These are phyloP conservation scores for Cutaneotrichosporon cutaneum DNA, from an alignment of 1,284 basidiomycete species.

Conservation along the genomic window DNA sequence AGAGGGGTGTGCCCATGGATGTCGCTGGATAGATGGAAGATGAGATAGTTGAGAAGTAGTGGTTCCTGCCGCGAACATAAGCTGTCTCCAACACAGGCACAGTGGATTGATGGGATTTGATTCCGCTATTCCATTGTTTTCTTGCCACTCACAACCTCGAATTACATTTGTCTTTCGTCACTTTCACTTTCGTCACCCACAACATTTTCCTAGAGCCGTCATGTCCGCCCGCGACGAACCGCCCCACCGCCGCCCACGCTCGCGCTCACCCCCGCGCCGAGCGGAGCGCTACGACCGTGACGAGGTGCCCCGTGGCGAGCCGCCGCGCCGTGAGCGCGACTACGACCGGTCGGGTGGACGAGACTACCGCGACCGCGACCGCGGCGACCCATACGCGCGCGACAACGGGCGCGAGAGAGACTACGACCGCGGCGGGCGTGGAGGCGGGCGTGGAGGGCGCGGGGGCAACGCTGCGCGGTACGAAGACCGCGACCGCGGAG, in stretches of 20 bases:
- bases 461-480: not conserved
- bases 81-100: too few relatives aligned
- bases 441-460: not conserved
- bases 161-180: not conserved
- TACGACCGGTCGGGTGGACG: conserved; percentile 17
- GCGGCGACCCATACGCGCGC: conserved; percentile 48
- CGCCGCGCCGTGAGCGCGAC: not conserved
- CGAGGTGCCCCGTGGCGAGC: not conserved
- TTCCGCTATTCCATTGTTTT: not conserved
- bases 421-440: conserved; percentile 18
- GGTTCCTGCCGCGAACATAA: too few relatives aligned
- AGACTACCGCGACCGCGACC: conserved; percentile 49
- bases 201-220: not conserved
- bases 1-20: conserved; percentile 12
- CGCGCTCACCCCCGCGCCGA: not conserved
- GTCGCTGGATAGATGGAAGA: not conserved
- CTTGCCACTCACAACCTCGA: too few relatives aligned
- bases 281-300: conserved; percentile 1
- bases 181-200: not conserved
- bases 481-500: conserved; percentile 13
- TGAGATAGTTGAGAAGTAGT: not conserved
- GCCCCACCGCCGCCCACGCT: conserved; percentile 1
- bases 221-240: conserved; percentile 1
- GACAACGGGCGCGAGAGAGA: conserved; percentile 18
- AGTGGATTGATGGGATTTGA: not conserved